Percentiles rank a stretch among this genome's conserved stretches.
These are phyloP conservation scores for Penicillium argentinense DNA, from an alignment of 495 filamentous ascomycete genomes.

Conservation along the genomic window DNA sequence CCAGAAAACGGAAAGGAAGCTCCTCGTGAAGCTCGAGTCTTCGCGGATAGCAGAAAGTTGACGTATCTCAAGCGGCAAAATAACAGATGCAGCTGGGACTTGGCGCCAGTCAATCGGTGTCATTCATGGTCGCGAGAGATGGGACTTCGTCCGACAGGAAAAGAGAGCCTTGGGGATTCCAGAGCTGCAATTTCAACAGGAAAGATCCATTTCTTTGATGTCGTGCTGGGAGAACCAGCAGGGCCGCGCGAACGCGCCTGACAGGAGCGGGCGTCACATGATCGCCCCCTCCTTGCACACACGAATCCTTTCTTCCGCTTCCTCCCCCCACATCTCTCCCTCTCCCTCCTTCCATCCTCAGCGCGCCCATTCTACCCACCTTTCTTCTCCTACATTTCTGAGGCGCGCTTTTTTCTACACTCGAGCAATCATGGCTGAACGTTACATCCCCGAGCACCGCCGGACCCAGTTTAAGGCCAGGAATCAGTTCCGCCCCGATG, in stretches of 20 bases:
- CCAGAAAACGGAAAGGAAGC: neutral
- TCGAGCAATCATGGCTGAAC: slow-evolving; percentile 81
- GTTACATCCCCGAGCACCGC: slow-evolving; percentile 99
- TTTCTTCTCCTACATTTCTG: slow-evolving; percentile 18
- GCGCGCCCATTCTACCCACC: slow-evolving; percentile 10
- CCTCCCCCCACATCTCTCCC: slow-evolving; percentile 28
- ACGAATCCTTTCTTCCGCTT: slow-evolving; percentile 31
- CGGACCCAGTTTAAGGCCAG: slow-evolving; percentile 99
- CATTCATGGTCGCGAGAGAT: slow-evolving; percentile 3
- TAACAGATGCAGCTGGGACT: neutral
- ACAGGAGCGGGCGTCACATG: slow-evolving; percentile 20
- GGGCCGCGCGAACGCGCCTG: slow-evolving; percentile 4
- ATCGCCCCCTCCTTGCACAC: slow-evolving; percentile 29
- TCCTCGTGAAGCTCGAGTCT: neutral
- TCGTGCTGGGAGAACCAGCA: neutral
- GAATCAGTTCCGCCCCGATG: slow-evolving; percentile 96
- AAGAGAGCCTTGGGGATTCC: neutral
- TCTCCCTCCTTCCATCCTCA: slow-evolving; percentile 25
- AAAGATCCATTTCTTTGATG: neutral
- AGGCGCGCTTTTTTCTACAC: slow-evolving; percentile 37
- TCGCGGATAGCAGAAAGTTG: slow-evolving; percentile 1
- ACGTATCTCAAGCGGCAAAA: neutral
- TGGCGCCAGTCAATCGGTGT: neutral
- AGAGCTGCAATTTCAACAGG: too few species aligned
- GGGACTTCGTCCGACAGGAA: neutral